Evolutionary conservation across 1,139 yeast genomes (phyloP), one percentile per base, ranked within the genome.

Genomic region (Kluyveromyces sp.): DNA sequence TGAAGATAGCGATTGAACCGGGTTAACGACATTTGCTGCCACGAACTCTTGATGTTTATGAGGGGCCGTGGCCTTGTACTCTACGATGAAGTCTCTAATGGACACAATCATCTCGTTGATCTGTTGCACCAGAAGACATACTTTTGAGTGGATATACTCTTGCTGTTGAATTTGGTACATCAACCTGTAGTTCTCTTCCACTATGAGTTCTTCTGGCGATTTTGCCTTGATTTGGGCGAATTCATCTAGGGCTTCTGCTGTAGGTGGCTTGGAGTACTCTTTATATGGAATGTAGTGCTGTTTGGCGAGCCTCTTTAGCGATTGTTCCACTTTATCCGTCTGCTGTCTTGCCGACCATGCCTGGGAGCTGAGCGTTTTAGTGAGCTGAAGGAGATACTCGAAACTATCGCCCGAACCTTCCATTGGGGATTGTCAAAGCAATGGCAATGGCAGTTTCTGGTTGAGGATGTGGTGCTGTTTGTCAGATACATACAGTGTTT

Each of bases 111-210:
- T 61, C 27, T 61, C 65, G 25, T 54, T 53, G 25, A 63, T 56
- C 45, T 55, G 59, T 41, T 51, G 54, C 2, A 61, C 56, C 25
- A 61, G 50, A 4, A 45, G 42, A 50, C 57, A 48, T 7, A 61
- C 49, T 41, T 57, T 58, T n/a, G 43, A 49, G 44, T 60, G 55
- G 31, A 61, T 45, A 44, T 59, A 62, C 40, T 60, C 64, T 39
- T 60, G 60, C 34, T 59, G 57, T 46, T 63, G 60, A 33, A 63
- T 61, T 38, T 58, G 54, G 41, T 60, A 59, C 4, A 63, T 43
- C 4, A 61, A 42, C 21, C 49, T 42, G 44, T 57, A 61, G 39
- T 63, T 63, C 38, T 59, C 64, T 34, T 45, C 44, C 3, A 58
- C 50, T 27, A 63, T 47, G 29, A 27, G 39, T 25, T 57, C 57